These are phyloP conservation scores for Ophiostoma novo-ulmi DNA, from an alignment of 2,329 filamentous ascomycete species.

Conservation along the genomic window DNA sequence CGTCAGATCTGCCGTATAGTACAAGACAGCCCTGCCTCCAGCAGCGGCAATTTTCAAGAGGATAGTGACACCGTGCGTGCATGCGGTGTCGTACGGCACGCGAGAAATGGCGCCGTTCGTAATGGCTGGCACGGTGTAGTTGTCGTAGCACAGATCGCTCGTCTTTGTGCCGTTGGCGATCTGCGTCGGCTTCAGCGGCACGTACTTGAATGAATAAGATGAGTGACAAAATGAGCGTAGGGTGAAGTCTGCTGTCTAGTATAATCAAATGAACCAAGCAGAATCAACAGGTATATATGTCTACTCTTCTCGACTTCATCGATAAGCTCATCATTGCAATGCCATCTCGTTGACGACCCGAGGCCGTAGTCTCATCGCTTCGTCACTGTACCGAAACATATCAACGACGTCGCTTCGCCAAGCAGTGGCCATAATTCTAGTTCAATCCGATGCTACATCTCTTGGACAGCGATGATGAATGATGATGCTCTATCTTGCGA, in stretches of 20 bases:
- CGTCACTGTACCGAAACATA: too few species aligned
- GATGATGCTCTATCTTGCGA: too few species aligned
- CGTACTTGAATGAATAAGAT: constrained; percentile 11
- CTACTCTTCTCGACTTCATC: background rate
- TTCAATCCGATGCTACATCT: too few species aligned
- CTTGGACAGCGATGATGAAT: too few species aligned
- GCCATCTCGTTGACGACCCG: background rate
- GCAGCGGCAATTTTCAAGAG: background rate
- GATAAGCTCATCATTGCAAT: background rate
- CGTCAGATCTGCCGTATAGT: background rate
- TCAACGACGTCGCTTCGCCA: too few species aligned
- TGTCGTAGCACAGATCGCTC: background rate
- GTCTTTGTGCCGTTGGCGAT: constrained; percentile 33
- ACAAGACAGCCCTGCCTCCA: background rate
- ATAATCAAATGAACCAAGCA: too few species aligned
- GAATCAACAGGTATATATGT: too few species aligned
- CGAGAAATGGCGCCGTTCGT: background rate
- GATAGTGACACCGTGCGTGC: background rate
- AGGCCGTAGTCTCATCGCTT: background rate
- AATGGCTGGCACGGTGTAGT: background rate
- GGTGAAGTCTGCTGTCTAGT: too few species aligned
- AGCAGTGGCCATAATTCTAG: too few species aligned
- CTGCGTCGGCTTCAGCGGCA: constrained; percentile 23
- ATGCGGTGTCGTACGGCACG: background rate
- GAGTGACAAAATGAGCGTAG: too few species aligned